Percentiles rank a stretch among this genome's conserved stretches.
Evolutionary conservation across 106 monocot species (phyloP).

Genomic region (Amphibolis antarctica): DNA sequence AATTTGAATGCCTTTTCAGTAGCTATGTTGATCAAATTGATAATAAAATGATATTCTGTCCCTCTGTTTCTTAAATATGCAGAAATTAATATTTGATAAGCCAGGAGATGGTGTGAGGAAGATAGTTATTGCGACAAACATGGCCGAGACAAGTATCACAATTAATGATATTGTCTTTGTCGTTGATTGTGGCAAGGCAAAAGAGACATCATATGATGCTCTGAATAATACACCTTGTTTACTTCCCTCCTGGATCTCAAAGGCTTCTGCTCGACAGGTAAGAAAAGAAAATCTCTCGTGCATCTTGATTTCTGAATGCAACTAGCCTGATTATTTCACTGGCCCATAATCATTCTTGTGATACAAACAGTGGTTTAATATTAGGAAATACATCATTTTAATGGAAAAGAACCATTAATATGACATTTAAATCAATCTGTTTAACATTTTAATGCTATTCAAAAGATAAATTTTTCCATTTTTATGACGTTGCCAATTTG

Average conservation of each 20-base stretch:
- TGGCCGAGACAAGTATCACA: slow-evolving; percentile 98
- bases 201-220: slow-evolving; percentile 99
- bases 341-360: neutral
- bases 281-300: neutral
- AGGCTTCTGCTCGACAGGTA: slow-evolving; percentile 98
- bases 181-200: slow-evolving; percentile 97
- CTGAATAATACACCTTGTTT: slow-evolving; percentile 98
- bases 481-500: no score
- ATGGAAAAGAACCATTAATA: no score
- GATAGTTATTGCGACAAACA: slow-evolving; percentile 97
- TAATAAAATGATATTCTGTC: no score
- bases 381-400: no score
- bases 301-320: no score
- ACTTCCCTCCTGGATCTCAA: slow-evolving; percentile 98
- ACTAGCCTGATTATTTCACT: no score
- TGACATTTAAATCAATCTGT: no score
- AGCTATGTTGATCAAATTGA: no score
- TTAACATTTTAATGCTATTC: no score
- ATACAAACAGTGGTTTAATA: no score
- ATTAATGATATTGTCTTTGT: slow-evolving; percentile 99
- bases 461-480: no score
- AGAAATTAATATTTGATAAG: slow-evolving; percentile 95
- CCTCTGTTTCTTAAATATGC: slow-evolving; percentile 23
- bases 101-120: slow-evolving; percentile 79
- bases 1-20: no score